These are phyloP conservation scores for Elongisporangium prolatum DNA, from an alignment of 352 stramenopile genomes.

Conservation along the genomic window DNA sequence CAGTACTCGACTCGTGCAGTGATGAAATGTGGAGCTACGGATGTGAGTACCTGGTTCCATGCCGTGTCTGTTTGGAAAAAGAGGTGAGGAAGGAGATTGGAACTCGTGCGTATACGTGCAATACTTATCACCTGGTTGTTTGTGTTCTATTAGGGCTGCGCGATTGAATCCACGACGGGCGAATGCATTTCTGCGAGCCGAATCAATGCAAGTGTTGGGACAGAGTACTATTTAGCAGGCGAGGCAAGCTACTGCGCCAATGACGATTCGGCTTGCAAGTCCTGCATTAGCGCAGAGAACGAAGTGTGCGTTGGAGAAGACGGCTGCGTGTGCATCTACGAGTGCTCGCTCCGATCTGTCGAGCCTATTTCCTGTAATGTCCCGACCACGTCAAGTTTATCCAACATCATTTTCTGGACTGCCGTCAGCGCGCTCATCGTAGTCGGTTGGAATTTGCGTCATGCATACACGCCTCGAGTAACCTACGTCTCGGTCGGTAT, in stretches of 20 bases:
- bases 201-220: constrained; percentile 7
- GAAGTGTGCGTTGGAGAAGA: constrained; percentile 15
- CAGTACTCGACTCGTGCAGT: constrained; percentile 1
- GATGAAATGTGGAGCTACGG: constrained; percentile 8
- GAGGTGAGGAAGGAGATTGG: background rate
- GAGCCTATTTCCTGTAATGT: background rate
- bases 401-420: background rate
- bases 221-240: constrained; percentile 18
- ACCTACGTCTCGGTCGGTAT: background rate
- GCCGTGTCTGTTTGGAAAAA: constrained; percentile 10
- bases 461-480: background rate
- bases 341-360: constrained; percentile 16
- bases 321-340: constrained; percentile 19
- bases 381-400: background rate
- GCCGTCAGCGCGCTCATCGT: background rate
- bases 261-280: constrained; percentile 16
- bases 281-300: constrained; percentile 7
- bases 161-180: constrained; percentile 33
- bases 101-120: too few species aligned
- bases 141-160: constrained; percentile 12
- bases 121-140: background rate
- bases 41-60: constrained; percentile 12
- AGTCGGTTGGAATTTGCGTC: background rate
- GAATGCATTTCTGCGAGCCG: constrained; percentile 23
- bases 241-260: constrained; percentile 20